phyloP scores from a whole-genome alignment of 2,329 filamentous ascomycete species.

The Colletotrichum orchidophilum region DNA sequence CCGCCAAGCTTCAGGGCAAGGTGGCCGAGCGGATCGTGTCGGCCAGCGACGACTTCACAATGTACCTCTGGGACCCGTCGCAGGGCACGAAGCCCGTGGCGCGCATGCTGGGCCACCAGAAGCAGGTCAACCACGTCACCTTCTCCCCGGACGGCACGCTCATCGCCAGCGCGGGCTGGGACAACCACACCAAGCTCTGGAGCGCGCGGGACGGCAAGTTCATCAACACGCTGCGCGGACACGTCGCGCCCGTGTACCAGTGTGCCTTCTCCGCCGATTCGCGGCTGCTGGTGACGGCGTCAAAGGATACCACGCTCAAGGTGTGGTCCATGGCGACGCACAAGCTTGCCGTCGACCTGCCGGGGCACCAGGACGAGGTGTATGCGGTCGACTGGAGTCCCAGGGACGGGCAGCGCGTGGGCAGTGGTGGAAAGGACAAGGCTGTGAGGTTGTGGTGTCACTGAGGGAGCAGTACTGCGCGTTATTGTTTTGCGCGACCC shows the following conservation, averaged over 20 bases:
- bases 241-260: slow-evolving; percentile 91
- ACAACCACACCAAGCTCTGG: slow-evolving; percentile 96
- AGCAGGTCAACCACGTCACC: slow-evolving; percentile 94
- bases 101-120: slow-evolving; percentile 93
- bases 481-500: neutral
- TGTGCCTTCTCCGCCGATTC: slow-evolving; percentile 93
- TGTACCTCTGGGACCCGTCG: slow-evolving; percentile 93
- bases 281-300: slow-evolving; percentile 84
- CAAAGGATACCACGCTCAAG: slow-evolving; percentile 93
- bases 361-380: slow-evolving; percentile 91
- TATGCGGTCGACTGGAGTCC: slow-evolving; percentile 96
- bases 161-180: slow-evolving; percentile 89
- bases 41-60: slow-evolving; percentile 94
- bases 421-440: slow-evolving; percentile 94
- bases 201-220: slow-evolving; percentile 76
- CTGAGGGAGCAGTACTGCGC: slow-evolving; percentile 43
- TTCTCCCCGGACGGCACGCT: slow-evolving; percentile 91
- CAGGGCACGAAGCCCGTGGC: slow-evolving; percentile 83
- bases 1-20: slow-evolving; percentile 78
- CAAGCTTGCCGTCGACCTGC: slow-evolving; percentile 82
- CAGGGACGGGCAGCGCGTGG: slow-evolving; percentile 82
- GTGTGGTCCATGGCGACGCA: slow-evolving; percentile 91
- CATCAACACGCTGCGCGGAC: slow-evolving; percentile 86
- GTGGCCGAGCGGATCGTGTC: slow-evolving; percentile 87
- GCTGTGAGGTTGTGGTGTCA: slow-evolving; percentile 74